A percentile compares a stretch with the other conserved stretches of the same genome.
Evolutionary conservation across 495 filamentous ascomycete species (phyloP).

Genomic region (Penicillium angulare): DNA sequence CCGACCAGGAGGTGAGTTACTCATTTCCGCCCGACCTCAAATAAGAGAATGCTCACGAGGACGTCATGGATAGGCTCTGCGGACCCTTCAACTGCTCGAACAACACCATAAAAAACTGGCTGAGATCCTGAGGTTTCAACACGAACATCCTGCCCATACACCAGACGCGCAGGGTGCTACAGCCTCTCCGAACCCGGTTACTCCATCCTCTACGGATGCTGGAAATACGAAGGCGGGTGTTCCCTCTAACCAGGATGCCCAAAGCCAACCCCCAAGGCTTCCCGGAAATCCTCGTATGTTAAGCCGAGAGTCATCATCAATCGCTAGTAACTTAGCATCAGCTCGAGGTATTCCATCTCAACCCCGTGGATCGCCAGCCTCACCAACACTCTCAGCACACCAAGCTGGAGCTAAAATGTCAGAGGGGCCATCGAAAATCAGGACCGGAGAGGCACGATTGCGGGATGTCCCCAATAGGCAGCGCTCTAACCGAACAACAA

Average conservation of each 20-base stretch:
- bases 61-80: conserved; percentile 59
- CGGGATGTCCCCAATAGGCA: conserved; percentile 28
- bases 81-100: conserved; percentile 81
- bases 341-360: conserved; percentile 81
- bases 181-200: conserved; percentile 2
- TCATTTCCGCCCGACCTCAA: background rate
- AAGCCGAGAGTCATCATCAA: conserved; percentile 74
- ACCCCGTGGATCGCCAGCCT: conserved; percentile 56
- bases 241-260: conserved; percentile 26
- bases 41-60: background rate
- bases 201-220: conserved; percentile 21
- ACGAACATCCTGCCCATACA: conserved; percentile 50
- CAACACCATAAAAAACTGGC: conserved; percentile 80
- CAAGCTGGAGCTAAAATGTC: conserved; percentile 73
- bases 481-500: conserved; percentile 20
- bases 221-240: conserved; percentile 24
- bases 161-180: conserved; percentile 10
- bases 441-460: conserved; percentile 35
- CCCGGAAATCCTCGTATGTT: conserved; percentile 48
- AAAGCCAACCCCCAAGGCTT: conserved; percentile 36
- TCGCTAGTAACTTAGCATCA: conserved; percentile 87
- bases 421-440: conserved; percentile 49
- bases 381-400: conserved; percentile 70
- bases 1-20: conserved; percentile 64
- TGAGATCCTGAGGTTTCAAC: conserved; percentile 69